These are phyloP conservation scores for Ceratobasidium theobromae DNA, from an alignment of 1,284 basidiomycete species.

Conservation along the genomic window DNA sequence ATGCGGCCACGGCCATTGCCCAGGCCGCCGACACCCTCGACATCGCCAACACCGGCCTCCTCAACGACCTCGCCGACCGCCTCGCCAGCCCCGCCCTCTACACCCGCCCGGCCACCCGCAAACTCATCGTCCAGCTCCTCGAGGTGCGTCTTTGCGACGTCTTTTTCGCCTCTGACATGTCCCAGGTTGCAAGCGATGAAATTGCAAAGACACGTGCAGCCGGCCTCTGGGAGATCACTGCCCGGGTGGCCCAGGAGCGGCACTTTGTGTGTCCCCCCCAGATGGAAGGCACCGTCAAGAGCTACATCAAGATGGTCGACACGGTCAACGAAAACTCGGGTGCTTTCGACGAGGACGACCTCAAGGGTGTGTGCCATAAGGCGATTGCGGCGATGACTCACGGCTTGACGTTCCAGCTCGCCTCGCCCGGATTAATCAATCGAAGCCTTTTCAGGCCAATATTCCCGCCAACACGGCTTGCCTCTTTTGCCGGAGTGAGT, in stretches of 20 bases:
- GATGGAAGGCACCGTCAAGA: constrained; percentile 27
- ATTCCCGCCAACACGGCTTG: constrained; percentile 29
- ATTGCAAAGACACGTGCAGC: constrained; percentile 28
- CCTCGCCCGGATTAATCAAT: constrained; percentile 26
- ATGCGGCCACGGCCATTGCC: constrained; percentile 30
- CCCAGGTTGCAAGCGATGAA: constrained; percentile 24
- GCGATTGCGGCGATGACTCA: neutral
- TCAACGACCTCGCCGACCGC: constrained; percentile 26
- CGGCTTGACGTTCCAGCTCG: constrained; percentile 24
- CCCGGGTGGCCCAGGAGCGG: constrained; percentile 25
- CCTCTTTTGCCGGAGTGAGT: constrained; percentile 24
- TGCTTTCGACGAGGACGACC: constrained; percentile 18
- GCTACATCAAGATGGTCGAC: constrained; percentile 26
- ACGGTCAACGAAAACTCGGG: constrained; percentile 25
- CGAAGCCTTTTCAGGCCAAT: constrained; percentile 27
- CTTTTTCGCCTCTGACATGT: neutral
- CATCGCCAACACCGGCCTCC: constrained; percentile 6
- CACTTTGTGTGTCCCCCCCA: constrained; percentile 28
- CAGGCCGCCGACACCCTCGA: constrained; percentile 16
- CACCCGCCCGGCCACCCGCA: constrained; percentile 23
- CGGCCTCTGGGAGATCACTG: constrained; percentile 29
- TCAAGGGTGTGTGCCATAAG: constrained; percentile 5
- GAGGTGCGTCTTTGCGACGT: constrained; percentile 9
- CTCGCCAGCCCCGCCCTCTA: constrained; percentile 23
- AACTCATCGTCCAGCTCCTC: constrained; percentile 27